These are phyloP conservation scores for Colletotrichum siamense DNA, from an alignment of 2,329 filamentous ascomycete species.

Conservation along the genomic window DNA sequence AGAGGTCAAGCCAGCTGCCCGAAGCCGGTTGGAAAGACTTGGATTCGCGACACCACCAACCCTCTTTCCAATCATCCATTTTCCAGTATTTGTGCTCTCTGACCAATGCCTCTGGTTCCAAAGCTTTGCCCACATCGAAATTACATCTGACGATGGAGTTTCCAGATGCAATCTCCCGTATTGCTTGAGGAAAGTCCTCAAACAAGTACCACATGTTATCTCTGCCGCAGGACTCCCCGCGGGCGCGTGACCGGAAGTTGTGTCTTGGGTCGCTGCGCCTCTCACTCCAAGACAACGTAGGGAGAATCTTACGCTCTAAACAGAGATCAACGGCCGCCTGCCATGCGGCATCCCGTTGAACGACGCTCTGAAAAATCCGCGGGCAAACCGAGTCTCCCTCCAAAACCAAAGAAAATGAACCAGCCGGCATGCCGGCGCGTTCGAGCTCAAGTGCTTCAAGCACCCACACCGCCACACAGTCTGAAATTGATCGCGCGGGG, in stretches of 20 bases:
- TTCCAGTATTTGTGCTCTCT: not conserved
- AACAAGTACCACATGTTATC: not conserved
- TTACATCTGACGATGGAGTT: not conserved
- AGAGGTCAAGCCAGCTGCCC: not conserved
- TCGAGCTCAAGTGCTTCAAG: not conserved
- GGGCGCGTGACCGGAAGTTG: not conserved
- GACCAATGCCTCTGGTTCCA: not conserved
- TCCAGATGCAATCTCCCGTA: not conserved
- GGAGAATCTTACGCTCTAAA: not conserved
- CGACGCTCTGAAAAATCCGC: not conserved
- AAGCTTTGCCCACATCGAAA: not conserved
- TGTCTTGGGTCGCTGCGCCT: not conserved
- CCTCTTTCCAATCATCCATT: not conserved
- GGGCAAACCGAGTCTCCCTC: not conserved
- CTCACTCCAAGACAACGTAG: not conserved
- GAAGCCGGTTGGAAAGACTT: not conserved
- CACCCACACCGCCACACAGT: not conserved
- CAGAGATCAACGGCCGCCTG: not conserved
- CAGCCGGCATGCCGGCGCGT: not conserved
- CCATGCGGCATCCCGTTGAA: not conserved
- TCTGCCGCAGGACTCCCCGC: not conserved
- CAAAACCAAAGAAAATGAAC: not conserved
- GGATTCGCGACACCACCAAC: not conserved
- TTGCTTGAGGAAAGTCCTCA: not conserved
- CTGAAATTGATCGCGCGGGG: not conserved